A percentile compares a stretch with the other conserved stretches of the same genome.
Evolutionary conservation across 306 rosid genomes (phyloP).

Genomic region (Sicyos baderoa): DNA sequence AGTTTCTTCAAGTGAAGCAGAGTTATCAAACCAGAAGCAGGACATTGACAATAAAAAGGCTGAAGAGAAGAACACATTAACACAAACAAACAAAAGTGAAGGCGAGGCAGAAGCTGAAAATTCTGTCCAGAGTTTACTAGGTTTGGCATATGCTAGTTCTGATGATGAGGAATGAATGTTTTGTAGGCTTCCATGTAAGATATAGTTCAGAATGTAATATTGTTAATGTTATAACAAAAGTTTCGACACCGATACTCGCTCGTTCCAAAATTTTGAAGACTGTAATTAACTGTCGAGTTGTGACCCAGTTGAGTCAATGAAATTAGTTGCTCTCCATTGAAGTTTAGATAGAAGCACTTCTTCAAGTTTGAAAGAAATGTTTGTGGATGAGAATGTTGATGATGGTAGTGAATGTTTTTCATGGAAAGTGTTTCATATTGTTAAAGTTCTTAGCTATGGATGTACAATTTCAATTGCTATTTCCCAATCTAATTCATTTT

Average conservation of each 20-base stretch:
- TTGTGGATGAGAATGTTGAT: not conserved
- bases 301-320: not conserved
- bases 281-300: conserved; percentile 10
- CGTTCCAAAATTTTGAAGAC: conserved; percentile 9
- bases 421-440: not conserved
- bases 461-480: too few relatives aligned
- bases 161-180: conserved; percentile 48
- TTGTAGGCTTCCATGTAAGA: conserved; percentile 9
- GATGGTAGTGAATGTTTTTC: not conserved
- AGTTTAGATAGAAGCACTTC: not conserved
- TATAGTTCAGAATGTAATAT: conserved; percentile 14
- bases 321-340: not conserved
- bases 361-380: not conserved
- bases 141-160: conserved; percentile 75
- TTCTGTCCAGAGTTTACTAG: conserved; percentile 57
- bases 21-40: conserved; percentile 20
- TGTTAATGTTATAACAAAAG: conserved; percentile 7
- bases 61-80: conserved; percentile 23
- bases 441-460: too few relatives aligned
- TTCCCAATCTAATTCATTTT: too few relatives aligned
- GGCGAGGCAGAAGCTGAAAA: conserved; percentile 30
- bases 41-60: conserved; percentile 27
- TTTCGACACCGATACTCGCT: not conserved
- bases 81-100: conserved; percentile 27
- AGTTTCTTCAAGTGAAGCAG: conserved; percentile 32